These are phyloP conservation scores for Pholiota molesta DNA, from an alignment of 768 basidiomycete species.

Conservation along the genomic window DNA sequence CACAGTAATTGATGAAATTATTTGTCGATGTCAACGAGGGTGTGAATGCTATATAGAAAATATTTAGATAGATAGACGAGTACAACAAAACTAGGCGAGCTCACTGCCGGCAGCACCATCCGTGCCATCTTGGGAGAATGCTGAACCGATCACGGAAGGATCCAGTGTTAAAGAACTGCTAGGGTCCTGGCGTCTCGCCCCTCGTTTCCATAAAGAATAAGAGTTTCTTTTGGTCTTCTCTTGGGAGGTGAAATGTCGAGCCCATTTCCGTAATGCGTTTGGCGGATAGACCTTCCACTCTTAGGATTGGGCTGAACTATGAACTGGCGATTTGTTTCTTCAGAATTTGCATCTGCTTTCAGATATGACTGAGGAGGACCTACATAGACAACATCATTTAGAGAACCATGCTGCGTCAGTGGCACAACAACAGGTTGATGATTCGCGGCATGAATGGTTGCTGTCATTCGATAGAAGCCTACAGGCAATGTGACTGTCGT, in stretches of 20 bases:
- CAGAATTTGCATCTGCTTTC: neutral
- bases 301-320: neutral
- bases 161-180: neutral
- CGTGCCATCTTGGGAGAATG: neutral
- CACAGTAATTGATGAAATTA: neutral
- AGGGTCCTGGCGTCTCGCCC: neutral
- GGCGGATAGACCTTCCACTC: neutral
- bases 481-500: neutral
- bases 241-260: neutral
- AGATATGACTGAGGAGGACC: neutral
- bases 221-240: neutral
- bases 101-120: neutral
- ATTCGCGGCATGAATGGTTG: neutral
- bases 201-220: neutral
- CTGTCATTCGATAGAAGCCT: conserved; percentile 1
- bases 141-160: neutral
- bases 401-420: neutral
- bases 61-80: neutral
- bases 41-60: neutral
- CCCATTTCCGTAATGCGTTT: neutral
- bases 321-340: neutral
- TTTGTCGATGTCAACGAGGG: neutral
- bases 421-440: conserved; percentile 1
- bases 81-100: neutral
- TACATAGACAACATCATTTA: conserved; percentile 2